Evolutionary conservation across 495 filamentous ascomycete genomes (phyloP), one percentile per base, ranked within the genome.

Genomic region (Penicillium bialowiezense): DNA sequence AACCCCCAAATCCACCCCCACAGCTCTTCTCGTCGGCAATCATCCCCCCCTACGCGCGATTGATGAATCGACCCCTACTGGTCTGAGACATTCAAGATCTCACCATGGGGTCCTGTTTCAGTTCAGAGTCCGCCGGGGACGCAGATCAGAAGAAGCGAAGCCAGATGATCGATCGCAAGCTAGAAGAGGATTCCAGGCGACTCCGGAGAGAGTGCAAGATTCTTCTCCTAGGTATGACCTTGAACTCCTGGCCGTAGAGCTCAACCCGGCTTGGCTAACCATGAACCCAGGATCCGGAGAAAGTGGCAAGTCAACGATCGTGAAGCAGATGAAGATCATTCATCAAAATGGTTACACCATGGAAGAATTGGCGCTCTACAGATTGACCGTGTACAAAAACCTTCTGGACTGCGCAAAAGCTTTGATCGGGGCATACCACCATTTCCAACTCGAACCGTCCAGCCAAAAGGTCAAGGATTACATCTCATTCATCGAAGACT

Each of bases 301-400:
- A 77, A 97, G 91, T 70, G 93, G 93, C 41, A 98, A 98, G 71
- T 97, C 93, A 40, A 98, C 93, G 3, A 97, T 97, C 55, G 93
- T 98, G 53, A 97, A 97, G 69, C 93, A 97, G 77, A 98, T 97
- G 93, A 98, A 98, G 72, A 97, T 98, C 61, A 97, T 97, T 56
- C 93, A 97, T 61, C 88, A 97, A 60, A 95, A 95, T 71, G 93
- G 93, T 48, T 98, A 97, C 67, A 87, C 88, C 2, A 79, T 85
- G 50, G 91, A 97, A 55, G 93, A 98, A 65, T 80, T 97, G 42
- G 85, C 84, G 40, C 80, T 95, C 58, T 97, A 98, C 71, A 88
- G 93, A 33, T 80, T 95, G 41, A 97, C 92, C 23, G 89, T 98
- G 33, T 98, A 95, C 77, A 97, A 97, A 74, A 98, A 98, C 67